These are phyloP conservation scores for Rozella allomycis DNA, from an alignment of 371 early-diverging fungal species.

Conservation along the genomic window DNA sequence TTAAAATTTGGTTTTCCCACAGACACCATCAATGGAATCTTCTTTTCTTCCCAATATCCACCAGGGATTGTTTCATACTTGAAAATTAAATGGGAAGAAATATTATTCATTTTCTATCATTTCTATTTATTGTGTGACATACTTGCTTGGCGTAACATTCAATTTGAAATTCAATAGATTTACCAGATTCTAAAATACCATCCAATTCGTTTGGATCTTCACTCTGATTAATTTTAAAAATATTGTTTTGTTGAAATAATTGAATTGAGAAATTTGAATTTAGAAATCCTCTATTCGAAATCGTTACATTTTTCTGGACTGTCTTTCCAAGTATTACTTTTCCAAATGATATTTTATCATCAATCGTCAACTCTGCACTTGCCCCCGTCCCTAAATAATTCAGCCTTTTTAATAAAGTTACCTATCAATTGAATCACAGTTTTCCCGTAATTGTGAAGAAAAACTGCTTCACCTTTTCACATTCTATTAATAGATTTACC, in stretches of 20 bases:
- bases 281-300: slow-evolving; percentile 23
- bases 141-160: too few relatives aligned
- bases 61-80: slow-evolving; percentile 17
- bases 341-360: slow-evolving; percentile 20
- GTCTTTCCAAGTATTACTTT: slow-evolving; percentile 14
- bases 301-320: slow-evolving; percentile 5
- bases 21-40: slow-evolving; percentile 16
- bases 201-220: slow-evolving; percentile 23
- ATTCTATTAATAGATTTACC: too few relatives aligned
- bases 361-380: slow-evolving; percentile 19
- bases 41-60: slow-evolving; percentile 15
- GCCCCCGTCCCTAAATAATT: too few relatives aligned
- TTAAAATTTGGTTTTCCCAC: slow-evolving; percentile 25
- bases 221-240: slow-evolving; percentile 6
- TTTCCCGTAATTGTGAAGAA: slow-evolving; percentile 20
- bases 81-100: too few relatives aligned
- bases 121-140: too few relatives aligned
- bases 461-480: slow-evolving; percentile 22
- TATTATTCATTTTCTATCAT: too few relatives aligned
- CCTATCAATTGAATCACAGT: slow-evolving; percentile 14
- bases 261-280: slow-evolving; percentile 12
- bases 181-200: slow-evolving; percentile 15
- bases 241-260: slow-evolving; percentile 11
- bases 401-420: too few relatives aligned
- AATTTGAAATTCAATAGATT: slow-evolving; percentile 1